phyloP scores from a whole-genome alignment of 73 alveolate species.

The Tetrahymena thermophila region DNA sequence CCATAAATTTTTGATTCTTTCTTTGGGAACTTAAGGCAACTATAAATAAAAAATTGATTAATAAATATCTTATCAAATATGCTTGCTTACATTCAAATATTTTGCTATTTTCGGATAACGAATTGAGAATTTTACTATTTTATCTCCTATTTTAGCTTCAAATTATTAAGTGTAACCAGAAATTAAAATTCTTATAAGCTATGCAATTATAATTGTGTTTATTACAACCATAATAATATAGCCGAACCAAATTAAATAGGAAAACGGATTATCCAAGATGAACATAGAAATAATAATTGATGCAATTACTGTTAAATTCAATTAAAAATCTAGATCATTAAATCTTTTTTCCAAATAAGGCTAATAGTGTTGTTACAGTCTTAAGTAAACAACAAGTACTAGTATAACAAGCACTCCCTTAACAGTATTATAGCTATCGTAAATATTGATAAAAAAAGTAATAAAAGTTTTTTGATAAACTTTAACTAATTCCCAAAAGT shows the following conservation, averaged over 20 bases:
- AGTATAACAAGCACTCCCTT: slow-evolving; percentile 17
- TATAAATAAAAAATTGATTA: not conserved
- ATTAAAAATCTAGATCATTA: slow-evolving; percentile 1
- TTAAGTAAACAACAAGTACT: slow-evolving; percentile 5
- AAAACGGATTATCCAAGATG: not conserved
- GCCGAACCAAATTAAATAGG: not conserved
- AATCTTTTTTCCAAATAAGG: slow-evolving; percentile 23
- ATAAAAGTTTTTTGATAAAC: slow-evolving; percentile 22
- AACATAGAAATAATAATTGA: not conserved
- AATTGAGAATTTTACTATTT: not conserved
- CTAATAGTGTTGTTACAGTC: not conserved
- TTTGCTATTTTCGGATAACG: not conserved
- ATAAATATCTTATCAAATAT: not conserved
- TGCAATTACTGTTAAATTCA: not conserved
- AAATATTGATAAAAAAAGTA: slow-evolving; percentile 1
- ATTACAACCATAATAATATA: not conserved
- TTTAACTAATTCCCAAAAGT: slow-evolving; percentile 34
- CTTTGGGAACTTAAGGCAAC: not conserved
- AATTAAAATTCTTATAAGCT: not conserved
- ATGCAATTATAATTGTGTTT: not conserved
- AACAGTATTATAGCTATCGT: slow-evolving; percentile 1
- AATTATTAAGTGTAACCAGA: not conserved
- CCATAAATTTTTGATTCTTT: not conserved
- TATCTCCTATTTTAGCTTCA: not conserved
- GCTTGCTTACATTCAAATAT: not conserved